phyloP scores from a whole-genome alignment of 1,284 basidiomycete species.

The Inonotus obliquus region DNA sequence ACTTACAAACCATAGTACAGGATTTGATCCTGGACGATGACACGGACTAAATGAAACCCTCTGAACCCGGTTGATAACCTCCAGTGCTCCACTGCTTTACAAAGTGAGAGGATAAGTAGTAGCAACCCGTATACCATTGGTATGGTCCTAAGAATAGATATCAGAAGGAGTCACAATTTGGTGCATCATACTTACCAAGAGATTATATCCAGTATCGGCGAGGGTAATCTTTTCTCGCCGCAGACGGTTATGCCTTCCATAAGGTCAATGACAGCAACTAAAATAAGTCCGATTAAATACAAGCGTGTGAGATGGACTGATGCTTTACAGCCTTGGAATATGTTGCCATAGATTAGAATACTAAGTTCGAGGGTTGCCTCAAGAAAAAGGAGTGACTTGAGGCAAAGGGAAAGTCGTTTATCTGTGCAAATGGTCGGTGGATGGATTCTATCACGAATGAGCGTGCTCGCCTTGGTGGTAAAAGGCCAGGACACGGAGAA shows the following conservation, averaged over 20 bases:
- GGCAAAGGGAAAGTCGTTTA: neutral
- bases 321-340: neutral
- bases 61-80: neutral
- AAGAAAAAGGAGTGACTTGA: neutral
- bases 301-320: neutral
- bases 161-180: neutral
- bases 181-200: neutral
- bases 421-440: neutral
- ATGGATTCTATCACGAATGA: too few species aligned
- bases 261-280: neutral
- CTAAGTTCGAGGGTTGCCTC: neutral
- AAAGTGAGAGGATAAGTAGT: slow-evolving; percentile 1
- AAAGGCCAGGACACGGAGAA: slow-evolving; percentile 8
- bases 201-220: neutral
- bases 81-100: slow-evolving; percentile 4
- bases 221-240: neutral
- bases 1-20: slow-evolving; percentile 4
- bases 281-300: neutral
- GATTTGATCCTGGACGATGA: slow-evolving; percentile 6
- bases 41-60: neutral
- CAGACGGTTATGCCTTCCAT: neutral
- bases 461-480: neutral
- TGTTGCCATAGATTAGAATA: neutral
- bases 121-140: slow-evolving; percentile 1
- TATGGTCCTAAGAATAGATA: neutral